Evolutionary conservation across 192 early-diverging fungal genomes (phyloP).

Genomic region (Linnemannia schmuckeri): DNA sequence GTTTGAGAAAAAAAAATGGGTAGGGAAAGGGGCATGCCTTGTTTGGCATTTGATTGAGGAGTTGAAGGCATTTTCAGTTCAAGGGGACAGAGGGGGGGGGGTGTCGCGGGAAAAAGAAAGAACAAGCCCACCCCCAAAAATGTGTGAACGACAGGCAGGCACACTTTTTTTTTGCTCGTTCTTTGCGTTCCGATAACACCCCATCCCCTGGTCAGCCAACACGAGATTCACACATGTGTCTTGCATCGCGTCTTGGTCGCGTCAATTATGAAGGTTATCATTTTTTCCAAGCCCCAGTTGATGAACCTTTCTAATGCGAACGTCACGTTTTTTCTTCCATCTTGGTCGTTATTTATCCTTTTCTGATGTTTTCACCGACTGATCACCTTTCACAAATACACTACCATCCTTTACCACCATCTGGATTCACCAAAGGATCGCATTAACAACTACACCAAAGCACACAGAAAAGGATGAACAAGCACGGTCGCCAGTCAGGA

Average conservation of each 20-base stretch:
- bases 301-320: neutral
- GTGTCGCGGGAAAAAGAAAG: constrained; percentile 1
- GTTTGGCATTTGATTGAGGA: neutral
- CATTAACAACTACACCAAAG: neutral
- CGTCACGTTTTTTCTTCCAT: neutral
- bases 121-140: neutral
- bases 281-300: neutral
- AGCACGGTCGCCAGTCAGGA: constrained; percentile 20
- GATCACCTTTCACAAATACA: neutral
- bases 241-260: neutral
- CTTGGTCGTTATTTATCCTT: neutral
- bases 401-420: neutral
- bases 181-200: neutral
- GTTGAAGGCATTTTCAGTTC: neutral
- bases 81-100: neutral
- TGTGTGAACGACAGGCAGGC: neutral
- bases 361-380: neutral
- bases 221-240: neutral
- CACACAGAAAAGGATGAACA: constrained; percentile 20
- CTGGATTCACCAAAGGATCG: neutral
- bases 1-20: neutral
- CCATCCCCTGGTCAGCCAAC: neutral
- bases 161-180: neutral
- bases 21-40: neutral
- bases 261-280: neutral